Evolutionary conservation across 768 basidiomycete genomes (phyloP).

Genomic region (Lactarius sanguifluus): DNA sequence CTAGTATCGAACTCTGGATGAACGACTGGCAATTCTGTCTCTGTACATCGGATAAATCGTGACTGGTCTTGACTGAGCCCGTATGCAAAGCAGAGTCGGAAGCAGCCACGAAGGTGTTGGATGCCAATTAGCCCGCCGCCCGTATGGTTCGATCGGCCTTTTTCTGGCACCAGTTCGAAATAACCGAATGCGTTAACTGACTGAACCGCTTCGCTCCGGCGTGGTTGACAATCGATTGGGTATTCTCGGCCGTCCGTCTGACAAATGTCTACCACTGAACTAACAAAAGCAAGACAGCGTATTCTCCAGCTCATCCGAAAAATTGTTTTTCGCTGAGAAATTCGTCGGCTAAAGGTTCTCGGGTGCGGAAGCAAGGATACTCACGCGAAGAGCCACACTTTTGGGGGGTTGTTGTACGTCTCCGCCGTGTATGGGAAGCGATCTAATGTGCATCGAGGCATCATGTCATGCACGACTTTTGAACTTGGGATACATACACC

Average conservation of each 20-base stretch:
- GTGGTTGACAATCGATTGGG: background rate
- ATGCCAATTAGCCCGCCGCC: too few relatives aligned
- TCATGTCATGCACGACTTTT: background rate
- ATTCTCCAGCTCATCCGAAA: background rate
- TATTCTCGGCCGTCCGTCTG: background rate
- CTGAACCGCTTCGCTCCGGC: too few relatives aligned
- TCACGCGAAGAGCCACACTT: slow-evolving; percentile 25
- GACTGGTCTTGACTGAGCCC: too few relatives aligned
- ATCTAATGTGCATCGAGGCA: background rate
- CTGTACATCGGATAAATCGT: too few relatives aligned
- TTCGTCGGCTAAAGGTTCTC: background rate
- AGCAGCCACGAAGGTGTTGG: too few relatives aligned
- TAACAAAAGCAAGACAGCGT: background rate
- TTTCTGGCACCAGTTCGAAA: too few relatives aligned
- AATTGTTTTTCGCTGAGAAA: background rate
- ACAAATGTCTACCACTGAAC: background rate
- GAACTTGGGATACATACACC: slow-evolving; percentile 26
- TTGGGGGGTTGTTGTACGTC: slow-evolving; percentile 28
- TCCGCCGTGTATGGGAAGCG: slow-evolving; percentile 24
- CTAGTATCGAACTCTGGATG: background rate
- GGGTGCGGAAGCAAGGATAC: background rate
- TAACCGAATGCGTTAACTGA: too few relatives aligned
- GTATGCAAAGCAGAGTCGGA: too few relatives aligned
- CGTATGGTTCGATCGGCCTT: too few relatives aligned
- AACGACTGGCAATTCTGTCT: background rate